Percentiles rank a stretch among this genome's conserved stretches.
Evolutionary conservation across 371 early-diverging fungal genomes (phyloP).

Genomic region (Syncephalastrum racemosum): DNA sequence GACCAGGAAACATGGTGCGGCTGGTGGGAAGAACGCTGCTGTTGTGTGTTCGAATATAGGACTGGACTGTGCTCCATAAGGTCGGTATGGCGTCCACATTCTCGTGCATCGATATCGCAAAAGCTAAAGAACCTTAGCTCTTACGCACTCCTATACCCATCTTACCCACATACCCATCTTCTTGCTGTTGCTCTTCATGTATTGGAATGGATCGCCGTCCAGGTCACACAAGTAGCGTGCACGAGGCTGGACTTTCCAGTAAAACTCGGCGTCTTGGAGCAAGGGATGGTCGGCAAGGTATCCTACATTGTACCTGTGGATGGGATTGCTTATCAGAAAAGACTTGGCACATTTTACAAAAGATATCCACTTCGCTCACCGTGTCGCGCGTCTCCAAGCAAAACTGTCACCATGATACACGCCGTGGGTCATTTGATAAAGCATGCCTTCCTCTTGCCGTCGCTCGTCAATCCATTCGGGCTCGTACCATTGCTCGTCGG

Average conservation of each 20-base stretch:
- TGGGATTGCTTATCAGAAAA: too few species aligned
- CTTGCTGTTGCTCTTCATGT: constrained; percentile 28
- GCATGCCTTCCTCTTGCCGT: constrained; percentile 18
- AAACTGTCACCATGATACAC: constrained; percentile 21
- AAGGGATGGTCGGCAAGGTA: constrained; percentile 70
- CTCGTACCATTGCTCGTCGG: constrained; percentile 31
- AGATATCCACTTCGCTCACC: constrained; percentile 13
- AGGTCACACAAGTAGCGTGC: constrained; percentile 36
- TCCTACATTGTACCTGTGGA: constrained; percentile 75
- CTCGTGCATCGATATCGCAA: constrained; percentile 56
- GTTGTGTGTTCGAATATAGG: constrained; percentile 48
- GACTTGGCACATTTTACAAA: too few species aligned
- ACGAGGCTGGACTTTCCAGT: constrained; percentile 45
- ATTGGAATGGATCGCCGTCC: constrained; percentile 30
- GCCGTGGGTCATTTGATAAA: constrained; percentile 10
- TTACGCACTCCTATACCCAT: not conserved
- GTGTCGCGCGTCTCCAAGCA: constrained; percentile 30
- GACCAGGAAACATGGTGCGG: constrained; percentile 23
- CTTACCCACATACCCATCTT: constrained; percentile 59
- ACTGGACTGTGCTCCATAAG: constrained; percentile 62
- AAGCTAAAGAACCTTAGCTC: not conserved
- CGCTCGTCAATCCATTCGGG: constrained; percentile 36
- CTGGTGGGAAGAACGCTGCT: constrained; percentile 10
- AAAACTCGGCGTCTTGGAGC: constrained; percentile 33
- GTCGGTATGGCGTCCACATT: constrained; percentile 74